Evolutionary conservation across 768 basidiomycete species (phyloP).

Genomic region (Mycena belliarum): DNA sequence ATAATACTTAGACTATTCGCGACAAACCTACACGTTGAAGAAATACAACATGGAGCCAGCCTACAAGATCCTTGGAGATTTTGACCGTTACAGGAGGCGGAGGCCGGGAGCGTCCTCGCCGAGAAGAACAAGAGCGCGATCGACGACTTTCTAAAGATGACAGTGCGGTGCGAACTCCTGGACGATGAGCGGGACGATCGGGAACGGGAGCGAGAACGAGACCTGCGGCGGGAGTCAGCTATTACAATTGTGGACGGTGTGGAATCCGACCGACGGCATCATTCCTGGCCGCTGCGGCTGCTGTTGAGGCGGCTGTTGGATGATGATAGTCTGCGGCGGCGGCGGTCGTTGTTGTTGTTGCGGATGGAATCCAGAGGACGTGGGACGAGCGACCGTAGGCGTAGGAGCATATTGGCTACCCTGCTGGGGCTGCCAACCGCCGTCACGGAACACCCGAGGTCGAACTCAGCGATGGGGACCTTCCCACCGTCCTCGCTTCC

Average conservation of each 20-base stretch:
- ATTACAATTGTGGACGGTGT: background rate
- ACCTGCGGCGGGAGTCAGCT: background rate
- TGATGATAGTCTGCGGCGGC: constrained; percentile 17
- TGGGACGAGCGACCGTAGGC: background rate
- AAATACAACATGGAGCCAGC: too few relatives aligned
- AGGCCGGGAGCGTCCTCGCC: background rate
- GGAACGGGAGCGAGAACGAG: constrained; percentile 15
- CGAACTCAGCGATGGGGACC: background rate
- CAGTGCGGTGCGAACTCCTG: background rate
- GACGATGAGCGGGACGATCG: constrained; percentile 2
- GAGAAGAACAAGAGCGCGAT: constrained; percentile 7
- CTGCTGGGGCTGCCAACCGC: background rate
- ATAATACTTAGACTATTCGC: too few relatives aligned
- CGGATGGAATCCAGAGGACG: background rate
- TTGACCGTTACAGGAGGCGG: constrained; percentile 2
- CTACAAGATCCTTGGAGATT: too few relatives aligned
- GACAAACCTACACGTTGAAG: too few relatives aligned
- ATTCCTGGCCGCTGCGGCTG: background rate
- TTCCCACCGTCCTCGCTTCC: background rate
- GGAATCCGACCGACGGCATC: background rate
- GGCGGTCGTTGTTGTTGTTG: constrained; percentile 1
- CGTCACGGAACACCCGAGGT: too few relatives aligned
- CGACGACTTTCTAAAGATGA: constrained; percentile 6
- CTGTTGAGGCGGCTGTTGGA: constrained; percentile 4
- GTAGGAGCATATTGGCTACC: background rate